Base-by-base conservation (phyloP, 768 basidiomycete species). In the Coprinellus aureogranulatus region DNA sequence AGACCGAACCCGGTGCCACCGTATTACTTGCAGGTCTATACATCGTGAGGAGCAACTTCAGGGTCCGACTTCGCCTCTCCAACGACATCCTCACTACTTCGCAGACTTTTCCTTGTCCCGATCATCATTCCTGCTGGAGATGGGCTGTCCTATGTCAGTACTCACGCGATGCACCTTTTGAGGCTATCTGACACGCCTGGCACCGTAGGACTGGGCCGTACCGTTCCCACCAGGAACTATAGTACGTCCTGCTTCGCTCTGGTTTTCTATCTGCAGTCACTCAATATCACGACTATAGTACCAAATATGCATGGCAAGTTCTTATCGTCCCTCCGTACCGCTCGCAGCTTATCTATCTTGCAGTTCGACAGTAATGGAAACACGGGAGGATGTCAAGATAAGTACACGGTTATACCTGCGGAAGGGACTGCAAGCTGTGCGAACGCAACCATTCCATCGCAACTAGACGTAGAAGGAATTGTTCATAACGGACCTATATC, bases 291-390 rank as follows among this genome's bases (percentile, higher is more conserved):
- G 37, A 40, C 41, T 47, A 27, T 64, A 84, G 80, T 87, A 84
- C 66, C 84, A 86, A 74, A 82, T 84, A 62, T 87, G 85, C 73
- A 86, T 87, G 85, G 84, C 85, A 41, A 51, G 73, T 48, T 31
- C 26, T 12, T 41, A 20, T n/a, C 30, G 30, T 45, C 6, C 18
- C 16, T 22, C 28, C 28, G 10, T 31, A 14, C 26, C 14, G 40
- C 34, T 51, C 22, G 46, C 34, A 22, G 20, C 22, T 57, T 39
- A 54, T 37, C 41, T 47, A 14, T 30, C 39, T 48, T 55, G 50
- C 47, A 85, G 84, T 82, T 84, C 57, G 86, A 84, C 61, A 75
- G 67, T 42, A 77, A 77, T 31, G 84, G 84, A 4, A 79, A 78
- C 59, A 77, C 83, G 1, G 86, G 86, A 20, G 86, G 86, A 10